A percentile compares a stretch with the other conserved stretches of the same genome.
Evolutionary conservation across 2,329 filamentous ascomycete genomes (phyloP).

Genomic region (Aspergillus aculeatus): DNA sequence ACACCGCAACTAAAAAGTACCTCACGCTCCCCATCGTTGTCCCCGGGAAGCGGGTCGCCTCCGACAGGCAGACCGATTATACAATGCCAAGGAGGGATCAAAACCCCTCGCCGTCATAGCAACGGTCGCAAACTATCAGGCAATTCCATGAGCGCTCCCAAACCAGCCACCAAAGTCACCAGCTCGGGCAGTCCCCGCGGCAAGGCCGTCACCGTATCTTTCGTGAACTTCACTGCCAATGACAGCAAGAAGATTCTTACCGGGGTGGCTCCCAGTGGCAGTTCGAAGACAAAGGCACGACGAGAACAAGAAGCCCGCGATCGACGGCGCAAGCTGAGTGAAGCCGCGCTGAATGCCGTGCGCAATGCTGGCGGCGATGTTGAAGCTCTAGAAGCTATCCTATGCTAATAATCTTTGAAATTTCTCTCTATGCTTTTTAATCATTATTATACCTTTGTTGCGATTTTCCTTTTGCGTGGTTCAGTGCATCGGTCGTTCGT

Average conservation of each 20-base stretch:
- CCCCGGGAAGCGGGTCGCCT: conserved; percentile 33
- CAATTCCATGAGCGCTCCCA: conserved; percentile 32
- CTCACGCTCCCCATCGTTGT: conserved; percentile 41
- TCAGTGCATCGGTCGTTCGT: background rate
- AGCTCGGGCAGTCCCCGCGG: conserved; percentile 30
- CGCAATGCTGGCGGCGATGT: conserved; percentile 48
- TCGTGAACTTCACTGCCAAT: conserved; percentile 85
- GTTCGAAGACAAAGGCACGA: conserved; percentile 89
- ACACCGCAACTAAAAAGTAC: conserved; percentile 27
- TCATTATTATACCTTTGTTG: conserved; percentile 4
- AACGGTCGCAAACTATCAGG: conserved; percentile 44
- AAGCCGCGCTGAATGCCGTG: conserved; percentile 45
- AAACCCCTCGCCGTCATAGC: conserved; percentile 35
- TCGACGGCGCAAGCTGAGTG: conserved; percentile 55
- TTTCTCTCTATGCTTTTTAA: conserved; percentile 14
- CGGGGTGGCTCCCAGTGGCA: conserved; percentile 88
- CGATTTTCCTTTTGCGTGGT: background rate
- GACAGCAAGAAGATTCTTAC: conserved; percentile 78
- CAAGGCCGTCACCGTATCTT: conserved; percentile 56
- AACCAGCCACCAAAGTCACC: conserved; percentile 31
- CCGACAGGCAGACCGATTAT: conserved; percentile 27
- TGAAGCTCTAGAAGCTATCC: conserved; percentile 42
- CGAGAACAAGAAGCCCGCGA: conserved; percentile 85
- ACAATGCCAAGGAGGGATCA: conserved; percentile 28
- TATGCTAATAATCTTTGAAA: conserved; percentile 31